phyloP scores from a whole-genome alignment of 2,329 filamentous ascomycete genomes.

The Ophiocordyceps unilateralis region DNA sequence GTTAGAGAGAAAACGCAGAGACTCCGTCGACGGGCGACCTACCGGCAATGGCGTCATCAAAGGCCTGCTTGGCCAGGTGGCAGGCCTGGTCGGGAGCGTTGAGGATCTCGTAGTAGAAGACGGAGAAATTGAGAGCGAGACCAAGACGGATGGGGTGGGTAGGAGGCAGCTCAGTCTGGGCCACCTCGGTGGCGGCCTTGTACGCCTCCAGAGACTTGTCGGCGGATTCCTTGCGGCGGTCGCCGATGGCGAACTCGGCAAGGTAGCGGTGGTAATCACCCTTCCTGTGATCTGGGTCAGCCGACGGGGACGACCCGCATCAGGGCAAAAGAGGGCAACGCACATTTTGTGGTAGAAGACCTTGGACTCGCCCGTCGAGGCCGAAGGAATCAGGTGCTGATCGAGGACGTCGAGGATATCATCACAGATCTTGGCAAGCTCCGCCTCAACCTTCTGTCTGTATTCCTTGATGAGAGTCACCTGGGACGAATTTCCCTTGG shows the following conservation, averaged over 20 bases:
- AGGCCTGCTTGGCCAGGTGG: conserved; percentile 97
- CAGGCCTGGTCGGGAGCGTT: conserved; percentile 96
- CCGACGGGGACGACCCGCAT: neutral
- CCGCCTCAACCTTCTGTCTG: conserved; percentile 93
- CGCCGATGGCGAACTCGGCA: conserved; percentile 86
- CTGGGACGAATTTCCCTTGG: conserved; percentile 89
- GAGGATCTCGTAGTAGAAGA: conserved; percentile 98
- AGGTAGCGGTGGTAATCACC: conserved; percentile 99
- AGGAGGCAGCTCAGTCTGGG: conserved; percentile 90
- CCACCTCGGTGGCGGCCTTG: conserved; percentile 92
- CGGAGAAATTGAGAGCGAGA: conserved; percentile 96
- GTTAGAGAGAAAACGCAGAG: neutral
- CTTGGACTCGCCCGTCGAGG: conserved; percentile 93
- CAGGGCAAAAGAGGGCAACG: conserved; percentile 1
- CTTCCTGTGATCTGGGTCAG: conserved; percentile 49
- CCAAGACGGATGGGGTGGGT: conserved; percentile 97
- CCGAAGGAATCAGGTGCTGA: conserved; percentile 83
- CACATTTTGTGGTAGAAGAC: conserved; percentile 99
- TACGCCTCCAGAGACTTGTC: conserved; percentile 93
- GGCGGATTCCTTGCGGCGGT: conserved; percentile 88
- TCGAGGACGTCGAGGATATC: conserved; percentile 93
- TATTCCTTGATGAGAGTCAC: conserved; percentile 92
- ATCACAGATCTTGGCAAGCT: conserved; percentile 94
- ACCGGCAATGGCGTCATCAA: conserved; percentile 90
- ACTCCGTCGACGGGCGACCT: conserved; percentile 4